Base-by-base conservation (phyloP, 1,284 basidiomycete species). In the Austropuccinia psidii region DNA sequence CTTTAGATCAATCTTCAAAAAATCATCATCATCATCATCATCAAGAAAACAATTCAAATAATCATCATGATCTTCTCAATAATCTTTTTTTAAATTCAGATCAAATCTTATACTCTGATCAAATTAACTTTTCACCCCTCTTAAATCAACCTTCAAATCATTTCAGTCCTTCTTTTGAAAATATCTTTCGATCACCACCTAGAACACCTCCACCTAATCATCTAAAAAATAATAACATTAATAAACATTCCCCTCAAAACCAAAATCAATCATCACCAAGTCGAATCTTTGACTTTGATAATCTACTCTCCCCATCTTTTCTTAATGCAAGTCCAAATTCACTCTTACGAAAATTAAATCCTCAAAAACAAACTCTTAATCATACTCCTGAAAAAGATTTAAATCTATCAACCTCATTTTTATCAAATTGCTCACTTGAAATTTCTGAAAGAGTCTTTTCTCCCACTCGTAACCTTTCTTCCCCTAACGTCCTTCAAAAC, bases 321-420 rank as follows among this genome's bases (percentile, higher is more conserved):
- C 49, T 72, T 11, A 72, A 72, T 50, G 58, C 43, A 6, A 72
- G 69, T 62, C 69, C 69, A 8, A 72, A 61, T 58, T 72, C 69
- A 29, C 35, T 72, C 2, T 50, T 72, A 15, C 54, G 58, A 24
- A 37, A 58, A 35, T 41, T 72, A 19, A 52, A 60, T 47, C 35
- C 67, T 4, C 55, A 70, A 21, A 33, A 49, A 17, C 33, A n/a
- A 27, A 31, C 29, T 21, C 15, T n/a, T 27, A n/a, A n/a, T n/a
- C 33, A 66, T 4, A 52, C 29, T 11, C 43, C 62, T 29, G 27
- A 5, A 13, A 49, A 52, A 11, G 17, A 31, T 11, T 66, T 37
- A 2, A 31, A 65, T 37, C 62, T 65, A n/a, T 49, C 62, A 65
- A 33, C 45, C 5, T 21, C 62, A 15, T 39, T 13, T n/a, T 35